Percentiles rank a stretch among this genome's conserved stretches.
phyloP scores from a whole-genome alignment of 2,329 filamentous ascomycete genomes.

The Septoria linicola region DNA sequence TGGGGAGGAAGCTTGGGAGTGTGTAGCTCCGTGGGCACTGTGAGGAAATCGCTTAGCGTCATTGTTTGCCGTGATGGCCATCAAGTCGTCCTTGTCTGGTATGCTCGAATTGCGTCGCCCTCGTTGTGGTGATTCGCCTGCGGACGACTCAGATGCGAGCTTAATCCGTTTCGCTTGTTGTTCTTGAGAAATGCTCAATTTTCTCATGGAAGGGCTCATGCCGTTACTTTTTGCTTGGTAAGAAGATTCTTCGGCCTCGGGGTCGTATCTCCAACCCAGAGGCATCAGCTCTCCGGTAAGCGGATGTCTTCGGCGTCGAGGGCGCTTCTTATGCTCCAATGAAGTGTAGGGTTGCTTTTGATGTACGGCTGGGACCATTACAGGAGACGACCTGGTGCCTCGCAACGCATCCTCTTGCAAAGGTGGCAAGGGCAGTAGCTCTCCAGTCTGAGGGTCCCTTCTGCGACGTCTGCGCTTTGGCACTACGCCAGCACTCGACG shows the following conservation, averaged over 20 bases:
- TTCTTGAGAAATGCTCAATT: conserved; percentile 23
- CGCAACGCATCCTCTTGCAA: not conserved
- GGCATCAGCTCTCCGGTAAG: conserved; percentile 36
- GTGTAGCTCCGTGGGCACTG: not conserved
- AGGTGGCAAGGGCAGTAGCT: conserved; percentile 29
- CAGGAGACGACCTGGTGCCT: too few species aligned
- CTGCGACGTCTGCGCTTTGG: conserved; percentile 32
- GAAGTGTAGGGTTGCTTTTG: not conserved
- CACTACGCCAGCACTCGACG: not conserved
- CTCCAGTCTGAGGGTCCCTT: conserved; percentile 34
- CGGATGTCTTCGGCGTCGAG: conserved; percentile 33
- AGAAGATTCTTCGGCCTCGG: conserved; percentile 12
- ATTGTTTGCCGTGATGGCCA: too few species aligned
- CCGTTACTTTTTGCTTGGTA: conserved; percentile 9
- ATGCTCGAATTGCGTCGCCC: too few species aligned
- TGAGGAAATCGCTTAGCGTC: too few species aligned
- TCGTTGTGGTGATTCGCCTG: conserved; percentile 8
- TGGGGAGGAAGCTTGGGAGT: not conserved
- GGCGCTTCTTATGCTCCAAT: conserved; percentile 24
- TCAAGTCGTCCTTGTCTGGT: too few species aligned
- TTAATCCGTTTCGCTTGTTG: conserved; percentile 25
- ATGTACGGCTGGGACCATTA: not conserved
- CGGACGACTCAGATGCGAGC: conserved; percentile 23
- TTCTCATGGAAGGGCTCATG: conserved; percentile 11
- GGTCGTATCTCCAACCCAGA: conserved; percentile 34